phyloP scores from a whole-genome alignment of 164 flowering plant species.

The Chloranthus sessilifolius region DNA sequence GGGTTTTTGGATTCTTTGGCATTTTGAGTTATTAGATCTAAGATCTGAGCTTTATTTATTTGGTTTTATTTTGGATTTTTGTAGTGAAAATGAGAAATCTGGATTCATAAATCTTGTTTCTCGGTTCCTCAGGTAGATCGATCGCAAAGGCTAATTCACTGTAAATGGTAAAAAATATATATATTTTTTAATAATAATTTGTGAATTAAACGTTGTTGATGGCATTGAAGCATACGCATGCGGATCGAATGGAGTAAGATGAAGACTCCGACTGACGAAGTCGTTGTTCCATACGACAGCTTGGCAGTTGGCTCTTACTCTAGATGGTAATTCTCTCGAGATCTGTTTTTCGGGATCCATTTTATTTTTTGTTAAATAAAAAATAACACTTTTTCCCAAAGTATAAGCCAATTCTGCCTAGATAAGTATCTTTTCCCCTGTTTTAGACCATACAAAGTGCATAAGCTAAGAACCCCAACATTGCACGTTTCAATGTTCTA shows the following conservation, averaged over 20 bases:
- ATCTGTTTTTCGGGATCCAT: too few species aligned
- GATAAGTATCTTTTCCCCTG: too few species aligned
- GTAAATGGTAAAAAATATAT: too few species aligned
- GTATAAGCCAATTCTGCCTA: too few species aligned
- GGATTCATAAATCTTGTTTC: slow-evolving; percentile 88
- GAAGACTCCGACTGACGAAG: slow-evolving; percentile 92
- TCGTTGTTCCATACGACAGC: slow-evolving; percentile 86
- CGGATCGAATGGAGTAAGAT: slow-evolving; percentile 96
- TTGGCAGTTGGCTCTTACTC: slow-evolving; percentile 52
- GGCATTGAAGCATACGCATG: slow-evolving; percentile 76
- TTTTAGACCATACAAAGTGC: too few species aligned
- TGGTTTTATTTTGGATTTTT: slow-evolving; percentile 9
- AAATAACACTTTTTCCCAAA: too few species aligned
- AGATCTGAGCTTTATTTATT: slow-evolving; percentile 10
- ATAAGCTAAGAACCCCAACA: too few species aligned
- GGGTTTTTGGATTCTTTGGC: background rate
- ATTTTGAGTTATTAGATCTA: slow-evolving; percentile 9
- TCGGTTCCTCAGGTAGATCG: slow-evolving; percentile 94
- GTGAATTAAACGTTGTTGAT: background rate
- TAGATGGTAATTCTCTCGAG: slow-evolving; percentile 60
- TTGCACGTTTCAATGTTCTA: too few species aligned
- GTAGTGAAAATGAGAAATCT: slow-evolving; percentile 88
- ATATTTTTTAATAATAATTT: too few species aligned
- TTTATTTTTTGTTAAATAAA: too few species aligned
- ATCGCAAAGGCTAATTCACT: too few species aligned